Conservation (phyloP, 257 asterid species). For the Leptodermis oblonga region DNA sequence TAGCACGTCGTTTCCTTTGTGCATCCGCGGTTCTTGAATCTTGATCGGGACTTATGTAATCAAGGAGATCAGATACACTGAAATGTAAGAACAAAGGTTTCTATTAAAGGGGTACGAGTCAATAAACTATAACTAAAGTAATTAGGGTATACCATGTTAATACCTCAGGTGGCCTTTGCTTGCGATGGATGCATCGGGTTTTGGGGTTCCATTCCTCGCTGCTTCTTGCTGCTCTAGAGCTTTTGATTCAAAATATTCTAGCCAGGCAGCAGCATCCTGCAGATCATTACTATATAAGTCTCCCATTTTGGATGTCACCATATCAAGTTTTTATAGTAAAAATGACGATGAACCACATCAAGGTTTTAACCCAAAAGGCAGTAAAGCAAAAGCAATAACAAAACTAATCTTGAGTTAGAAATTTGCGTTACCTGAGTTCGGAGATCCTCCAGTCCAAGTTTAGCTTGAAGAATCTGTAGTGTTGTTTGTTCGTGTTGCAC, state of each 20-base stretch:
- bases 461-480: conserved; percentile 91
- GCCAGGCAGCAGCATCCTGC: conserved; percentile 99
- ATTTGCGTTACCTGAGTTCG: conserved; percentile 84
- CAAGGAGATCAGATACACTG: conserved; percentile 99
- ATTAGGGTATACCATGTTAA: conserved; percentile 42
- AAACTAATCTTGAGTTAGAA: conserved; percentile 8
- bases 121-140: conserved; percentile 27
- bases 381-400: conserved; percentile 3
- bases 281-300: conserved; percentile 20
- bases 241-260: conserved; percentile 94
- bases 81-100: conserved; percentile 32
- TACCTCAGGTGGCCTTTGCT: conserved; percentile 99
- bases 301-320: background rate
- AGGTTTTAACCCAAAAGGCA: too few relatives aligned
- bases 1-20: conserved; percentile 75
- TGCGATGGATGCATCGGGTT: conserved; percentile 95
- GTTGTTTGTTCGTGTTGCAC: conserved; percentile 99
- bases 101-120: conserved; percentile 24
- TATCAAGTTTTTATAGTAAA: background rate
- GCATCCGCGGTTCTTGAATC: conserved; percentile 66
- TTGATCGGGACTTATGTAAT: conserved; percentile 85
- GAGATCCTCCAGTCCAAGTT: conserved; percentile 92
- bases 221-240: conserved; percentile 99
- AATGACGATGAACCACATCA: background rate
- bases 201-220: conserved; percentile 87